Conservation (phyloP, 768 basidiomycete species). For the Coprinopsis marcescibilis region DNA sequence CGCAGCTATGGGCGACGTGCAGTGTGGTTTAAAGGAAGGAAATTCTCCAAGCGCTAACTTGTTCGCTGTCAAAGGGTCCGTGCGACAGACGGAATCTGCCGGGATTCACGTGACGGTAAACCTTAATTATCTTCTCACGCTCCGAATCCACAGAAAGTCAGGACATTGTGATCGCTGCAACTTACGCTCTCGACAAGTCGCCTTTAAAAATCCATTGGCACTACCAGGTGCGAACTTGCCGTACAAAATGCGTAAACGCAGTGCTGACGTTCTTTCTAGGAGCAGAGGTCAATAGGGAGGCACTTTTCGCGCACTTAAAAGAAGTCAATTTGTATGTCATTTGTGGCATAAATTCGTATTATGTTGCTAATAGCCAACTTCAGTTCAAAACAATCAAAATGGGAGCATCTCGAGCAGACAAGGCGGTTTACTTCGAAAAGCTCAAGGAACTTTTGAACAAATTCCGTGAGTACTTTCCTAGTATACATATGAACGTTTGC, state of each 20-base stretch:
- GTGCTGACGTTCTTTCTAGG: constrained; percentile 14
- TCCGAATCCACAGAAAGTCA: constrained; percentile 31
- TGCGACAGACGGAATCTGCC: constrained; percentile 17
- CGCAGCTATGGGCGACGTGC: background rate
- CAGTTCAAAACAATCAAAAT: constrained; percentile 45
- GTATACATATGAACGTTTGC: constrained; percentile 2
- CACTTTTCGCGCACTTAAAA: too few species aligned
- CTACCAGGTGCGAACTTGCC: constrained; percentile 45
- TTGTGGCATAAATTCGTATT: background rate
- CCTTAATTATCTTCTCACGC: constrained; percentile 30
- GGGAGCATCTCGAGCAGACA: constrained; percentile 89
- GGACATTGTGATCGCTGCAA: constrained; percentile 12
- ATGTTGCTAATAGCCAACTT: constrained; percentile 5
- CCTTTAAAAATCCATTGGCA: constrained; percentile 98
- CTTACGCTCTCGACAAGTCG: constrained; percentile 35
- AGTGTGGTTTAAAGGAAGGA: constrained; percentile 2
- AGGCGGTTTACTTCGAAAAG: constrained; percentile 88
- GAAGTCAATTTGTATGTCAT: constrained; percentile 16
- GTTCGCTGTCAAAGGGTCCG: constrained; percentile 6
- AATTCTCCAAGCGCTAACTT: constrained; percentile 1
- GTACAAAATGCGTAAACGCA: background rate
- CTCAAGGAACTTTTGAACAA: constrained; percentile 88
- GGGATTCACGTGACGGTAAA: constrained; percentile 22
- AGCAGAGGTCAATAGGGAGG: constrained; percentile 93
- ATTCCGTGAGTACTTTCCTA: constrained; percentile 60